Percentiles rank a stretch among this genome's conserved stretches.
These are phyloP conservation scores for Phytophthora meadii DNA, from an alignment of 352 stramenopile species.

Conservation along the genomic window DNA sequence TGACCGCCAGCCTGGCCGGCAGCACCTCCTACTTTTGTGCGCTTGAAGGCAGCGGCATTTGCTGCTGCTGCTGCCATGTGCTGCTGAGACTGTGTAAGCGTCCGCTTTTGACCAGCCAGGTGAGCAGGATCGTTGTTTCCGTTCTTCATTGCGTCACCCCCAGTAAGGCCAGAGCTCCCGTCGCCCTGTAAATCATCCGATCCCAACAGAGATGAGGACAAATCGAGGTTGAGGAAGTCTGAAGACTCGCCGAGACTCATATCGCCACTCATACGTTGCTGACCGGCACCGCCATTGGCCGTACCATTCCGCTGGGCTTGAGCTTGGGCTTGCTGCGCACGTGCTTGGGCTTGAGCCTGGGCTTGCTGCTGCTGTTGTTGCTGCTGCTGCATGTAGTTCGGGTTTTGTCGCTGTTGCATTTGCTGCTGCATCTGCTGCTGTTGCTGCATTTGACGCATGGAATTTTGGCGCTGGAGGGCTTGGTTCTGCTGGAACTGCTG, in stretches of 20 bases:
- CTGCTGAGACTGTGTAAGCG: constrained; percentile 81
- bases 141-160: constrained; percentile 46
- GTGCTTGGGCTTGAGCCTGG: constrained; percentile 29
- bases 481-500: constrained; percentile 69
- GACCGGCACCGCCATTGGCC: constrained; percentile 31
- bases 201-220: constrained; percentile 74
- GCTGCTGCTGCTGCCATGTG: constrained; percentile 80
- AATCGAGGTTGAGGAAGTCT: constrained; percentile 85
- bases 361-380: constrained; percentile 50
- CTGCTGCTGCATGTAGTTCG: constrained; percentile 68
- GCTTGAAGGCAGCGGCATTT: constrained; percentile 85
- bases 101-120: constrained; percentile 63
- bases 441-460: constrained; percentile 66
- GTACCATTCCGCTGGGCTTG: constrained; percentile 40
- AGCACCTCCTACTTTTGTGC: constrained; percentile 70
- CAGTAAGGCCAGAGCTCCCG: constrained; percentile 46
- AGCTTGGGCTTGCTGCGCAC: constrained; percentile 36
- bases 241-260: constrained; percentile 71
- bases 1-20: constrained; percentile 30
- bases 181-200: constrained; percentile 65
- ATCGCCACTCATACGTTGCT: constrained; percentile 65
- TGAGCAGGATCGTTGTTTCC: constrained; percentile 35
- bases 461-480: constrained; percentile 56
- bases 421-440: constrained; percentile 70
- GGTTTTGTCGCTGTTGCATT: constrained; percentile 63